Conservation (phyloP, 495 filamentous ascomycete species). For the Lophium mytilinum region DNA sequence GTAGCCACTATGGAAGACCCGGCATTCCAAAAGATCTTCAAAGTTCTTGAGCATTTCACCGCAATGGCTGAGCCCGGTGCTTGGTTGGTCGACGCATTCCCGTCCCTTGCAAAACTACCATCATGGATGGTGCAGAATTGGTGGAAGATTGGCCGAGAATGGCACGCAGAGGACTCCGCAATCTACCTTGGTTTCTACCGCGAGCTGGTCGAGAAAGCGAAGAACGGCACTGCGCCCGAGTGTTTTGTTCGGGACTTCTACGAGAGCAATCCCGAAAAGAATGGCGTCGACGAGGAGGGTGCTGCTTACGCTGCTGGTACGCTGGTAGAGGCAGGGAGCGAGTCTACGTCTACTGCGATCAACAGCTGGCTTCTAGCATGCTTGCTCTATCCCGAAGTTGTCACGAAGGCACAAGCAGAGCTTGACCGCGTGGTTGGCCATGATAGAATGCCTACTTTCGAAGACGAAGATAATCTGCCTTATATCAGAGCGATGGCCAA, state of each 20-base stretch:
- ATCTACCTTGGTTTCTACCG: constrained; percentile 22
- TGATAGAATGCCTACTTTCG: constrained; percentile 21
- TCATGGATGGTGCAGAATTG: constrained; percentile 22
- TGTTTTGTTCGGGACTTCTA: constrained; percentile 26
- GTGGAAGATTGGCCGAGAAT: constrained; percentile 17
- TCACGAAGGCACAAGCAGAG: constrained; percentile 26
- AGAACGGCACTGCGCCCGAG: constrained; percentile 14
- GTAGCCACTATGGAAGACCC: constrained; percentile 21
- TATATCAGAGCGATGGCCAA: constrained; percentile 26
- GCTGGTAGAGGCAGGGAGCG: constrained; percentile 30
- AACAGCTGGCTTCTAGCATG: constrained; percentile 28
- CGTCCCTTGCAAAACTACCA: constrained; percentile 17
- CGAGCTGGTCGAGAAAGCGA: constrained; percentile 16
- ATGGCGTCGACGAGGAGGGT: constrained; percentile 24
- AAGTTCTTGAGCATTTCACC: constrained; percentile 20
- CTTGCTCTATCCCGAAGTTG: constrained; percentile 14
- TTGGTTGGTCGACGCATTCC: constrained; percentile 22
- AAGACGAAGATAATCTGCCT: constrained; percentile 23
- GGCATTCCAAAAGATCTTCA: constrained; percentile 20
- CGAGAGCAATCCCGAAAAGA: constrained; percentile 20
- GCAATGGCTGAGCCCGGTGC: constrained; percentile 24
- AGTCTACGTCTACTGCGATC: constrained; percentile 28
- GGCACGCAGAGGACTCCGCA: constrained; percentile 19
- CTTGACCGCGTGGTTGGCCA: constrained; percentile 27
- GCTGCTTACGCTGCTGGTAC: constrained; percentile 27